Evolutionary conservation across 2,329 filamentous ascomycete genomes (phyloP), one percentile per base, ranked within the genome.

Genomic region (Akanthomyces muscarius): DNA sequence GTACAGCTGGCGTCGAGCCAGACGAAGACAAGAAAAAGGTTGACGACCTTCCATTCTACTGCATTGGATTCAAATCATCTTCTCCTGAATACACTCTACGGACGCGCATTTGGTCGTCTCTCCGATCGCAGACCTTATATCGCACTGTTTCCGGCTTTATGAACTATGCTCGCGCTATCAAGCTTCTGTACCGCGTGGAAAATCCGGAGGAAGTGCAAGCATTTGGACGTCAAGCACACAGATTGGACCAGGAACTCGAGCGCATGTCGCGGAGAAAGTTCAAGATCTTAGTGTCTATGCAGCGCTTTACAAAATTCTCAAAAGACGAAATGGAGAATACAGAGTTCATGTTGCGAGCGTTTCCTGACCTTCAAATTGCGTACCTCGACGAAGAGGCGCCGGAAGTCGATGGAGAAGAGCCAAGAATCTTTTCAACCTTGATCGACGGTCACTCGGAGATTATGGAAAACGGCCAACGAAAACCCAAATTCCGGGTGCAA

Each of bases 241-340:
- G 98, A 80, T 86, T 99, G 6, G 95, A 99, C 78, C 91, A 95
- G 42, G 95, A 99, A 77, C 81, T 99, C 6, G 95, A 99, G 78
- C 89, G 95, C 68, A 99, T 99, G 95, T 95, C 95, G 23, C 90
- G 95, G 58, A 93, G 95, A 76, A 99, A 99, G 82, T 99, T 97
- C 86, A 97, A 97, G 85, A 36, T 99, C 64, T 85, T 89, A 66
- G 94, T 99, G 16, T 98, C 95, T 5, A 99, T 99, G 95, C 95
- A 99, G 78, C 91, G 95, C 69, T 99, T 94, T 73, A 91, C 95
- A 75, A 99, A 99, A 77, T 99, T 99, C 82, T 96, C 94, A 82
- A 98, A 98, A 81, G 95, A 99, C 73, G 95, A 99, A 79, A 96
- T 96, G 81, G 95, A 99, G 77, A 99, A 99, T 77, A 94, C 95